Evolutionary conservation across 2,329 filamentous ascomycete species (phyloP).

Genomic region (Lasiodiplodia citricola): DNA sequence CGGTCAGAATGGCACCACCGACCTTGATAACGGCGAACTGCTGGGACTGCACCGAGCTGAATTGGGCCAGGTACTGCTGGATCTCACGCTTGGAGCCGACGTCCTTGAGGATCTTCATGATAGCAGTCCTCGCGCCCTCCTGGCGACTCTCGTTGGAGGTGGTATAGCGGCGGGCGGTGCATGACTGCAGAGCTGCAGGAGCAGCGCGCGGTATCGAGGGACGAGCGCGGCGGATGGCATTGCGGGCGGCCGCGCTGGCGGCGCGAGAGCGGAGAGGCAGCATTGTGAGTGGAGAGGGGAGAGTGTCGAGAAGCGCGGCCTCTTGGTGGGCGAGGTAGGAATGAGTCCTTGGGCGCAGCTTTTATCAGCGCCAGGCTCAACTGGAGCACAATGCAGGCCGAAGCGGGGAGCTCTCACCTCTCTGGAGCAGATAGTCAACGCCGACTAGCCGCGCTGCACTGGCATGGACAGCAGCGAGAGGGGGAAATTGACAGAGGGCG

Average conservation of each 20-base stretch:
- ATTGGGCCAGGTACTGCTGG: conserved; percentile 96
- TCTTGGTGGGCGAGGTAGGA: conserved; percentile 11
- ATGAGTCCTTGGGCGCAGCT: conserved; percentile 22
- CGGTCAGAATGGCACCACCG: conserved; percentile 91
- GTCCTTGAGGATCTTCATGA: conserved; percentile 90
- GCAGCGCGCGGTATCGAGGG: conserved; percentile 25
- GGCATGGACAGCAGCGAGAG: conserved; percentile 23
- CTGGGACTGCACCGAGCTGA: conserved; percentile 94
- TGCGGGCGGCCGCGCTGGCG: conserved; percentile 26
- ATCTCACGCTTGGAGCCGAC: conserved; percentile 96
- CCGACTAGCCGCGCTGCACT: conserved; percentile 18
- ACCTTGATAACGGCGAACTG: conserved; percentile 99
- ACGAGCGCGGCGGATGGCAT: conserved; percentile 25
- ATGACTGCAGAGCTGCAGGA: conserved; percentile 20
- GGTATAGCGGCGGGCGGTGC: conserved; percentile 17
- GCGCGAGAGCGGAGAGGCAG: conserved; percentile 25
- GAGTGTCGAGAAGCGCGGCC: conserved; percentile 3
- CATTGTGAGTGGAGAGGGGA: conserved; percentile 27
- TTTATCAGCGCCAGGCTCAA: conserved; percentile 25
- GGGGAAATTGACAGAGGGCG: conserved; percentile 2
- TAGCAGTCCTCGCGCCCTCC: conserved; percentile 62
- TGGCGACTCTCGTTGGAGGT: conserved; percentile 26
- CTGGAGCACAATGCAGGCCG: conserved; percentile 17
- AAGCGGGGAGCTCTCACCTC: conserved; percentile 3
- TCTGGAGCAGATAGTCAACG: conserved; percentile 15